phyloP scores from a whole-genome alignment of 2,329 filamentous ascomycete genomes.

The Ophiostoma triangulosporum region DNA sequence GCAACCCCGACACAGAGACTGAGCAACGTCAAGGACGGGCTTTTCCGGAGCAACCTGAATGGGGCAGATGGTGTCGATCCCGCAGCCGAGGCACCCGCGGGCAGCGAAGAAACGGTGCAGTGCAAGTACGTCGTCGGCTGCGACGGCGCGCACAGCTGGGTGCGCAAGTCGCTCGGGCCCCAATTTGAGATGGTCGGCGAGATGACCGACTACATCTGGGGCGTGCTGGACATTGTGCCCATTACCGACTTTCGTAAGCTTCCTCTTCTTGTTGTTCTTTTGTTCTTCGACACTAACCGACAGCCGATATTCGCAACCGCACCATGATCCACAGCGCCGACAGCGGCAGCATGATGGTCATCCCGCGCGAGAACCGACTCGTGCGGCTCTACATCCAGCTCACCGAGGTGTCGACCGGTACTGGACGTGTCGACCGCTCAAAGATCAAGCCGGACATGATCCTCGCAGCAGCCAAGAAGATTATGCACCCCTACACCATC shows the following conservation, averaged over 20 bases:
- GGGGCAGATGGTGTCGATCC: neutral
- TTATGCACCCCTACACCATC: slow-evolving; percentile 53
- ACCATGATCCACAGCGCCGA: slow-evolving; percentile 38
- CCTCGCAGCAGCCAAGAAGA: slow-evolving; percentile 47
- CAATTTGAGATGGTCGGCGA: slow-evolving; percentile 37
- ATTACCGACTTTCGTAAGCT: slow-evolving; percentile 27
- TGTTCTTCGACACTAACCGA: neutral
- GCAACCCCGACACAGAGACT: slow-evolving; percentile 27
- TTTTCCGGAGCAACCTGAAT: slow-evolving; percentile 41
- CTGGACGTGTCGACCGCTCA: slow-evolving; percentile 39
- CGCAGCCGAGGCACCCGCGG: slow-evolving; percentile 8
- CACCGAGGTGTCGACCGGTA: slow-evolving; percentile 22
- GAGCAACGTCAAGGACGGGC: slow-evolving; percentile 31
- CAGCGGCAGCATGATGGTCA: slow-evolving; percentile 41
- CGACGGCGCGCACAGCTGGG: slow-evolving; percentile 57
- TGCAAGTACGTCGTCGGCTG: slow-evolving; percentile 55
- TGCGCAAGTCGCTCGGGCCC: slow-evolving; percentile 35
- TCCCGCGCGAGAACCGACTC: slow-evolving; percentile 44
- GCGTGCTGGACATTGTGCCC: slow-evolving; percentile 24
- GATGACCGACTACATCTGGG: slow-evolving; percentile 32
- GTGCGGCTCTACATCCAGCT: slow-evolving; percentile 46
- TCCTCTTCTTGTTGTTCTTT: slow-evolving; percentile 14
- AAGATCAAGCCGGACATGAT: slow-evolving; percentile 52
- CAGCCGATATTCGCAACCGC: slow-evolving; percentile 36
- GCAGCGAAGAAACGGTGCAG: slow-evolving; percentile 30